phyloP scores from a whole-genome alignment of 768 basidiomycete species.

The Vishniacozyma victoriae region DNA sequence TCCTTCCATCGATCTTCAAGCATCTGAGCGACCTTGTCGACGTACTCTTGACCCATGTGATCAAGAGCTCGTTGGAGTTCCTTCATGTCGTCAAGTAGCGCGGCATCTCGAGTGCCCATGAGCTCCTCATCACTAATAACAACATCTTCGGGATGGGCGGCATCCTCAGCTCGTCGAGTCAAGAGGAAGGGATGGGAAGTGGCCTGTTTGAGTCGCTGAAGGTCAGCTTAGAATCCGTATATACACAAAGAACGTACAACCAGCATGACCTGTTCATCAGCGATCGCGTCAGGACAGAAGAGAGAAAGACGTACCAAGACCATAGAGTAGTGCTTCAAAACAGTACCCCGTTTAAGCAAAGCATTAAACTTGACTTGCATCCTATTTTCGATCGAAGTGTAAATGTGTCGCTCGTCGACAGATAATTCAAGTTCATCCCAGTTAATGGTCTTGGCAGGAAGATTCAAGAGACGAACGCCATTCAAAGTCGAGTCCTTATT shows the following conservation, averaged over 20 bases:
- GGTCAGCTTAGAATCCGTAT: no score
- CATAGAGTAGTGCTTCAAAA: constrained; percentile 65
- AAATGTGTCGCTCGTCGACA: constrained; percentile 58
- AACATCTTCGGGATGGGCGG: constrained; percentile 35
- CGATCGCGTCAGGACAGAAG: constrained; percentile 46
- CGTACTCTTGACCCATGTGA: constrained; percentile 20
- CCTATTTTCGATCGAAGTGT: constrained; percentile 14
- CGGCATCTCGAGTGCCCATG: constrained; percentile 9
- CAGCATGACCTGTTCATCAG: constrained; percentile 52
- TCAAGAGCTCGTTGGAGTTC: constrained; percentile 21
- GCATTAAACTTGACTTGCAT: constrained; percentile 61
- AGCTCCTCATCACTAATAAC: constrained; percentile 34
- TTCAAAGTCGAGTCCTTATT: constrained; percentile 65
- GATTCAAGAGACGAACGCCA: constrained; percentile 62
- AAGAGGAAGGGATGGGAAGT: constrained; percentile 49
- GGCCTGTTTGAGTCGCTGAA: no score
- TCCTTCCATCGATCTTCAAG: constrained; percentile 9
- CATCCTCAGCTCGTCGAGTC: constrained; percentile 51
- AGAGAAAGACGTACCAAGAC: no score
- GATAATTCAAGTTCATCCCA: constrained; percentile 58
- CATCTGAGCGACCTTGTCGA: constrained; percentile 22
- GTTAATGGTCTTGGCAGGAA: constrained; percentile 57
- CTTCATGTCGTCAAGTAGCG: constrained; percentile 9
- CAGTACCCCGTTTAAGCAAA: constrained; percentile 57
- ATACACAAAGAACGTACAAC: no score